Evolutionary conservation across 108 stramenopile genomes (phyloP).

Genomic region (Cyclotella sp.): DNA sequence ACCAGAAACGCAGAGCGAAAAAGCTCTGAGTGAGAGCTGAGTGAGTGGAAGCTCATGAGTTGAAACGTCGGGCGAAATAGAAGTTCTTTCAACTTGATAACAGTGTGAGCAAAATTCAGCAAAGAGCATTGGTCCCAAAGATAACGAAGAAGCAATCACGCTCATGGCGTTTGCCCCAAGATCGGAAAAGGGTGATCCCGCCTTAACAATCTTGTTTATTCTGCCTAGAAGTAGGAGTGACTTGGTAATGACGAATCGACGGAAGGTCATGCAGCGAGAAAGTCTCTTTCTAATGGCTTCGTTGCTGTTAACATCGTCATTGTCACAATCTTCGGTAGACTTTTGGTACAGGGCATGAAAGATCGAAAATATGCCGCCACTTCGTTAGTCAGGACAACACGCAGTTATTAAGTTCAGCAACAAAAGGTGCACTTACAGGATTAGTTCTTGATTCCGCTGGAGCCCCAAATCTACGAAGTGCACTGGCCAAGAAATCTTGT

Average conservation of each 20-base stretch:
- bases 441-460: constrained; percentile 1
- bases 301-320: constrained; percentile 4
- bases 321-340: neutral
- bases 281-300: constrained; percentile 25
- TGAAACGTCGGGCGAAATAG: constrained; percentile 23
- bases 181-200: constrained; percentile 24
- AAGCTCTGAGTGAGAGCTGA: constrained; percentile 42
- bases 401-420: neutral
- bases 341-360: neutral
- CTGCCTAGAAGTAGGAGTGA: constrained; percentile 29
- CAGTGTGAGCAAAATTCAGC: constrained; percentile 48
- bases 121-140: constrained; percentile 41
- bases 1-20: constrained; percentile 32
- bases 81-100: constrained; percentile 39
- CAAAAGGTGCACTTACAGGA: constrained; percentile 8
- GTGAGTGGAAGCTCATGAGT: constrained; percentile 30
- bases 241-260: constrained; percentile 45
- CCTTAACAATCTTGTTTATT: constrained; percentile 18
- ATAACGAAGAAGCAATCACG: constrained; percentile 31
- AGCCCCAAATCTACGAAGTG: constrained; percentile 32
- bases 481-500: constrained; percentile 32
- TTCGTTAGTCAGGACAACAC: neutral
- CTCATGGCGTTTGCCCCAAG: constrained; percentile 9
- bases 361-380: neutral
- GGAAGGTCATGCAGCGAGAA: constrained; percentile 26